Conservation (phyloP, 148 eudicot species). For the Rhododendron ovatum region DNA sequence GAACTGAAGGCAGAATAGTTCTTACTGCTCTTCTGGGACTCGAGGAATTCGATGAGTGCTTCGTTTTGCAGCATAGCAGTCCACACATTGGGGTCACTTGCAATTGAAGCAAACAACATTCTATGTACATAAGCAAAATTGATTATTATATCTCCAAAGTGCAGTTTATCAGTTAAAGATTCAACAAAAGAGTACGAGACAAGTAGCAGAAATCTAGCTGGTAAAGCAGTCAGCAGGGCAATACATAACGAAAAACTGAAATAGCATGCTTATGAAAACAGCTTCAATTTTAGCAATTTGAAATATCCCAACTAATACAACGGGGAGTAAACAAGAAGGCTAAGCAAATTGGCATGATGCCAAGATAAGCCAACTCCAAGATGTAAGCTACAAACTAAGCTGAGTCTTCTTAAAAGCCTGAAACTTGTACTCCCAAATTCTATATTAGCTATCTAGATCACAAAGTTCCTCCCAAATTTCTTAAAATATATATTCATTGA, state of each 20-base stretch:
- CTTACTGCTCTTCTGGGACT: constrained; percentile 50
- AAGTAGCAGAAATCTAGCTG: background rate
- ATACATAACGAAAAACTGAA: background rate
- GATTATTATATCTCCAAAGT: background rate
- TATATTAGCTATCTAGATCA: background rate
- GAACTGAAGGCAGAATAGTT: background rate
- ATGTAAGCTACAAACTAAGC: background rate
- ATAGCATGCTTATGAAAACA: background rate
- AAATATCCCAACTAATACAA: background rate
- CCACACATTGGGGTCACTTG: constrained; percentile 85
- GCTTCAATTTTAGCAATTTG: background rate
- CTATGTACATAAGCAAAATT: constrained; percentile 27
- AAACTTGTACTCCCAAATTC: background rate
- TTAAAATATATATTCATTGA: background rate
- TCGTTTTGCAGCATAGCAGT: constrained; percentile 67
- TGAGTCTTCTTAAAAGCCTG: background rate
- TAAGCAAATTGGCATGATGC: background rate
- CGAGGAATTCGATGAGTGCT: constrained; percentile 39
- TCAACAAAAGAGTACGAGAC: background rate
- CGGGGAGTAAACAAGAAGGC: background rate
- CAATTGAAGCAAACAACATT: constrained; percentile 91
- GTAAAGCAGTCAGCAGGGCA: background rate
- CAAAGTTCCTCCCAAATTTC: background rate
- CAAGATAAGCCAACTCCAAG: background rate
- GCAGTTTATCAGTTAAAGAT: background rate